Evolutionary conservation across 2,329 filamentous ascomycete species (phyloP).

Genomic region (Aureobasidium sp.): DNA sequence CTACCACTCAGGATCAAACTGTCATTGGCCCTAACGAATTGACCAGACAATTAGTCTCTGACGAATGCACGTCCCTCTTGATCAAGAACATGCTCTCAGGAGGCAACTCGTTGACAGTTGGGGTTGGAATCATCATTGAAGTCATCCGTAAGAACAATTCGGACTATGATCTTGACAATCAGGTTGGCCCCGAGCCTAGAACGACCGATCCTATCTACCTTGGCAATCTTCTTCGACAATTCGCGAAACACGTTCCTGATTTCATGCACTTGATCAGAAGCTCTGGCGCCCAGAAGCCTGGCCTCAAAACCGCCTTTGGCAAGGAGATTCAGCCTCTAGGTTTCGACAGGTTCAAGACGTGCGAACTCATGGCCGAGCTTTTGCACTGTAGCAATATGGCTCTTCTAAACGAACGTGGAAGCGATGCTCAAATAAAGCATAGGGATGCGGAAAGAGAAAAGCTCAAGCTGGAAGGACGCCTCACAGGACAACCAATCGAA

Average conservation of each 20-base stretch:
- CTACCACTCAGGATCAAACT: constrained; percentile 96
- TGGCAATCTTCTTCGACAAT: constrained; percentile 78
- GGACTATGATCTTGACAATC: constrained; percentile 91
- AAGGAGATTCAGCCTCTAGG: constrained; percentile 86
- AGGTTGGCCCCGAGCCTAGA: constrained; percentile 67
- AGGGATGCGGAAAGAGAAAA: constrained; percentile 76
- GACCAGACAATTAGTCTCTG: constrained; percentile 87
- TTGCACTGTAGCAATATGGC: constrained; percentile 99
- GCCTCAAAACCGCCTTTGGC: constrained; percentile 81
- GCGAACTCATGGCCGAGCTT: constrained; percentile 95
- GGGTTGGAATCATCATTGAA: constrained; percentile 95
- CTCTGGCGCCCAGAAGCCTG: constrained; percentile 62
- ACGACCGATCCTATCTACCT: constrained; percentile 96
- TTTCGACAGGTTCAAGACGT: constrained; percentile 98
- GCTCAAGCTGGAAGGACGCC: constrained; percentile 67
- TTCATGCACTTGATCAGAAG: constrained; percentile 90
- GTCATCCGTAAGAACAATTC: constrained; percentile 99
- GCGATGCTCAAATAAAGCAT: constrained; percentile 74
- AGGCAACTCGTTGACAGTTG: constrained; percentile 89
- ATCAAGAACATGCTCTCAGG: constrained; percentile 87
- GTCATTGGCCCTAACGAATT: constrained; percentile 97
- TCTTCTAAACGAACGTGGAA: constrained; percentile 81
- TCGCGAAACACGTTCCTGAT: constrained; percentile 83
- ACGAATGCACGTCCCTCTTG: constrained; percentile 73
- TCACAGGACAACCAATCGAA: constrained; percentile 47